A percentile compares a stretch with the other conserved stretches of the same genome.
These are phyloP conservation scores for Podospora sp. DNA, from an alignment of 495 filamentous ascomycete species.

Conservation along the genomic window DNA sequence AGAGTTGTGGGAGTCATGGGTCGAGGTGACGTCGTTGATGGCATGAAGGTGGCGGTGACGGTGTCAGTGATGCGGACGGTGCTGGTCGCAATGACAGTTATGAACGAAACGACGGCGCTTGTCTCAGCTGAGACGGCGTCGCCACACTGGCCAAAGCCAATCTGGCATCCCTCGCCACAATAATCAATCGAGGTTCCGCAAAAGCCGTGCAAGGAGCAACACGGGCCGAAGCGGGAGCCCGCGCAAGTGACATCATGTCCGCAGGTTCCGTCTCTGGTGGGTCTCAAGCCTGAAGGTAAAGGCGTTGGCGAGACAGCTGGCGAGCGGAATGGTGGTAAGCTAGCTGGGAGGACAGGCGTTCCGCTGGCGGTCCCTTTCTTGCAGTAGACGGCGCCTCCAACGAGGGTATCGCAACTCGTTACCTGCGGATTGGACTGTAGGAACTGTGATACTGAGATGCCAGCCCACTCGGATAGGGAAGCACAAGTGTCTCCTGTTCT, in stretches of 20 bases:
- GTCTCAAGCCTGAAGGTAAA: neutral
- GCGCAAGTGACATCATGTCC: neutral
- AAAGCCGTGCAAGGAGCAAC: neutral
- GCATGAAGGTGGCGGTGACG: neutral
- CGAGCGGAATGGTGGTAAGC: neutral
- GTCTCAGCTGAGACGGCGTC: neutral
- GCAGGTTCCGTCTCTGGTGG: neutral
- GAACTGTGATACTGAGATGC: neutral
- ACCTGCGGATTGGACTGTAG: neutral
- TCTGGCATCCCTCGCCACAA: conserved; percentile 6
- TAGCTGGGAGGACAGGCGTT: neutral
- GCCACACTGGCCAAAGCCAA: neutral
- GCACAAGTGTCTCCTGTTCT: conserved; percentile 1
- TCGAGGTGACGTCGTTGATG: neutral
- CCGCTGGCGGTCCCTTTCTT: neutral
- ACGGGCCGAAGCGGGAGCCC: neutral
- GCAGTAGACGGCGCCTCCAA: neutral
- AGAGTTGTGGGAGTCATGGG: neutral
- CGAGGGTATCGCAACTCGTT: neutral
- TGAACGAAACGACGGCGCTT: neutral
- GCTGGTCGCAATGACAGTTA: neutral
- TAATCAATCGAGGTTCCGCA: conserved; percentile 5
- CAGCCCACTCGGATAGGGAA: neutral
- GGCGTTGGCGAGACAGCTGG: neutral
- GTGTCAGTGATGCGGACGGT: neutral